phyloP scores from a whole-genome alignment of 108 stramenopile genomes.

The Schizochytrium sp. region DNA sequence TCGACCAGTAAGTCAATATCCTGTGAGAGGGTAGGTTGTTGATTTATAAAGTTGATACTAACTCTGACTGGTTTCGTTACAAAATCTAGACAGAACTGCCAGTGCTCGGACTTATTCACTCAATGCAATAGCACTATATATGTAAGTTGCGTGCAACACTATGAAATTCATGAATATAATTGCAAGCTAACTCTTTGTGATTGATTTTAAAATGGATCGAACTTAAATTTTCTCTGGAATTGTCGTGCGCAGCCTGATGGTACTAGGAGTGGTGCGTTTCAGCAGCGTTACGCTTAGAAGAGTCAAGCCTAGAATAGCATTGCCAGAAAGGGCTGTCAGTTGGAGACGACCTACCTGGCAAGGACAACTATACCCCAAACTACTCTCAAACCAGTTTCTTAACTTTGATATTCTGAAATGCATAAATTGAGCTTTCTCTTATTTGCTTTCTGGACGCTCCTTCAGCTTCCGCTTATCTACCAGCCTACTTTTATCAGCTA shows the following conservation, averaged over 20 bases:
- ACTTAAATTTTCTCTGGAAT: background rate
- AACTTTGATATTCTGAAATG: no score
- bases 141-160: background rate
- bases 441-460: no score
- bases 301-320: no score
- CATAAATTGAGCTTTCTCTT: no score
- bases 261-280: no score
- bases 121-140: background rate
- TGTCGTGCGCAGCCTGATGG: background rate
- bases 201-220: background rate
- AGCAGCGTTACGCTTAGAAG: no score
- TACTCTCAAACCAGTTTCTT: no score
- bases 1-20: background rate
- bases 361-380: no score
- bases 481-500: no score
- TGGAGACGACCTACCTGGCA: no score
- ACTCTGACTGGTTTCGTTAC: background rate
- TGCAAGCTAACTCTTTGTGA: background rate
- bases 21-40: background rate
- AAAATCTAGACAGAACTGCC: background rate
- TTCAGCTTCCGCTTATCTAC: no score
- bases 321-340: no score
- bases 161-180: background rate
- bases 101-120: constrained; percentile 19
- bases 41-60: background rate